Conservation (phyloP, 2,329 filamentous ascomycete genomes). For the Curvularia verruculosa region DNA sequence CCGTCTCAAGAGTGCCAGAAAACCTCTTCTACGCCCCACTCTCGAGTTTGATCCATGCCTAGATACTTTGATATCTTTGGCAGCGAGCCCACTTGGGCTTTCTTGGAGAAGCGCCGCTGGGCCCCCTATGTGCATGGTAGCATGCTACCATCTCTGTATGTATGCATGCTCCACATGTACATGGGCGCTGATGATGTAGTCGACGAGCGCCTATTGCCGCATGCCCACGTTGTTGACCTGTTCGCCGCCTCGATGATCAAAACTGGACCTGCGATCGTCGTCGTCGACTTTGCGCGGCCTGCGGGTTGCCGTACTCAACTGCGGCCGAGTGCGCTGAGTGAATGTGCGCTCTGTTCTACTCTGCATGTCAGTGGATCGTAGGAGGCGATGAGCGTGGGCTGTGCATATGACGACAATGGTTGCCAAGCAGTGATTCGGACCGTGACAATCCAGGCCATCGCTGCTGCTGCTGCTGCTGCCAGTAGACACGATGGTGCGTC, state of each 20-base stretch:
- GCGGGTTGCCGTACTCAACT: neutral
- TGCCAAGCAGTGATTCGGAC: constrained; percentile 3
- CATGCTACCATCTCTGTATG: no score
- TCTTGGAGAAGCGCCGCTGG: constrained; percentile 9
- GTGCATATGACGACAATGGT: constrained; percentile 5
- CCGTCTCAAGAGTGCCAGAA: constrained; percentile 29
- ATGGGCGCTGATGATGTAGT: constrained; percentile 3
- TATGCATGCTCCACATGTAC: constrained; percentile 10
- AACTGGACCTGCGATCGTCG: constrained; percentile 3
- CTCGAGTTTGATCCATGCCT: constrained; percentile 26
- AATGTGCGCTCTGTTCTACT: constrained; percentile 1
- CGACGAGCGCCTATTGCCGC: constrained; percentile 6
- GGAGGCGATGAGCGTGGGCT: constrained; percentile 10
- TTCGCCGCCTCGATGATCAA: neutral
- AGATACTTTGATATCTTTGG: constrained; percentile 33
- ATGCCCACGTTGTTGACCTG: neutral
- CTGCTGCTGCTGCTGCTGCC: constrained; percentile 6
- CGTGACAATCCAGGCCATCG: constrained; percentile 1
- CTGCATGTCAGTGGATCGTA: constrained; percentile 7
- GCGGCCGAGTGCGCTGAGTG: neutral
- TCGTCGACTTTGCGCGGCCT: constrained; percentile 1
- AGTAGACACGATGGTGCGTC: neutral
- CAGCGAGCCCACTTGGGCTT: constrained; percentile 2
- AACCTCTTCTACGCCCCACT: constrained; percentile 25
- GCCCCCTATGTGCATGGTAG: neutral